Evolutionary conservation across 23 red algal genomes (phyloP), one percentile per base, ranked within the genome.

Genomic region (Gracilaria domingensis): DNA sequence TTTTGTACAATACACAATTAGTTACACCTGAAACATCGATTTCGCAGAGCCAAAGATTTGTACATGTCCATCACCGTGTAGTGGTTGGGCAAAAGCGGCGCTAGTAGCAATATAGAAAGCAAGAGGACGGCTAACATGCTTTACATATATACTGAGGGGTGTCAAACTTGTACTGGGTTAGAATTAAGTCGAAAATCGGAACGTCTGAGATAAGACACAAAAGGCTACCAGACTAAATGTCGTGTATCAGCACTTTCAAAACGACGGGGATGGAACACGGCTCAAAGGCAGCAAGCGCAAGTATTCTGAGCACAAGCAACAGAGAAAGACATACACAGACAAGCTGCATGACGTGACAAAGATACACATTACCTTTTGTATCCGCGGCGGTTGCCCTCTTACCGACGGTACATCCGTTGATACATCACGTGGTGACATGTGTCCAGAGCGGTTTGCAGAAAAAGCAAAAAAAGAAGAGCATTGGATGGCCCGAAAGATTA

Each of bases 161-260:
- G 67, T 73, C 67, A 73, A 44, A 18, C 67, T 37, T 73, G 23
- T 73, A 40, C 33, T 40, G 34, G 67, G 67, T 73, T 73, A 73
- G 67, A 73, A 73, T 73, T 73, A 39, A 73, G 59, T 73, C 67
- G 67, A 73, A 73, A 73, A 73, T 73, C 67, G 67, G 34, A 40
- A 24, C 34, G 34, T 44, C 36, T 2, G 33, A 73, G 67, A 44
- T 23, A 40, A 14, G 44, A 21, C 67, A 2, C 1, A 2, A 73
- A 73, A 13, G 67, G 67, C 67, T 73, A 7, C 34, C 67, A 73
- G 67, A 73, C 33, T 16, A 73, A 6, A 29, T 37, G 67, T 73
- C 44, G 44, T 11, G 67, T 29, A 40, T 40, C 67, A 44, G 67
- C 33, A 73, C 33, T 29, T 40, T 35, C 67, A 73, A 24, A 45